Percentiles rank a stretch among this genome's conserved stretches.
phyloP scores from a whole-genome alignment of 352 stramenopile species.

The Globisporangium recalcitrans region DNA sequence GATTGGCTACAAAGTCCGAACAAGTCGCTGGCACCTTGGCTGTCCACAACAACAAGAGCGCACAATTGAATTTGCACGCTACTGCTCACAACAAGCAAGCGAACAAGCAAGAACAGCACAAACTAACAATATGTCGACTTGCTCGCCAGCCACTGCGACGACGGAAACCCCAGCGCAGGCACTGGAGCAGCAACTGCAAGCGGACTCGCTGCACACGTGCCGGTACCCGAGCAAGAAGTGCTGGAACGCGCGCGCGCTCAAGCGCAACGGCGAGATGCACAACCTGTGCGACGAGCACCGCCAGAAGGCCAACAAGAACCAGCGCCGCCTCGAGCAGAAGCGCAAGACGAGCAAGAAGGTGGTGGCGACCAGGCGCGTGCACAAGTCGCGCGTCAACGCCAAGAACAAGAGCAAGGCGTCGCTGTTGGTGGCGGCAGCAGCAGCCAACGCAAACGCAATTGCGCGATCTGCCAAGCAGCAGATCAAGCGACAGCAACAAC shows the following conservation, averaged over 20 bases:
- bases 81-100: background rate
- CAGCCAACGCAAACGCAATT: background rate
- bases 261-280: conserved; percentile 41
- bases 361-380: conserved; percentile 6
- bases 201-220: conserved; percentile 20
- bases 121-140: background rate
- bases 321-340: conserved; percentile 37
- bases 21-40: background rate
- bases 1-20: background rate
- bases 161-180: background rate
- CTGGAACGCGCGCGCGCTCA: conserved; percentile 35
- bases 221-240: conserved; percentile 51
- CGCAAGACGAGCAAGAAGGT: conserved; percentile 23
- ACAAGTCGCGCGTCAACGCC: conserved; percentile 8
- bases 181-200: background rate
- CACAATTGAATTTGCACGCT: conserved; percentile 5
- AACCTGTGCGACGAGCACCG: conserved; percentile 51
- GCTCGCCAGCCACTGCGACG: background rate
- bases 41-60: background rate
- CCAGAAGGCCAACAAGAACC: conserved; percentile 46
- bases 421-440: too few species aligned
- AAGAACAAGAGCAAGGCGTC: background rate
- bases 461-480: background rate
- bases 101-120: background rate
- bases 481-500: background rate